phyloP scores from a whole-genome alignment of 169 alveolate genomes.

The Cryptosporidium sp. region DNA sequence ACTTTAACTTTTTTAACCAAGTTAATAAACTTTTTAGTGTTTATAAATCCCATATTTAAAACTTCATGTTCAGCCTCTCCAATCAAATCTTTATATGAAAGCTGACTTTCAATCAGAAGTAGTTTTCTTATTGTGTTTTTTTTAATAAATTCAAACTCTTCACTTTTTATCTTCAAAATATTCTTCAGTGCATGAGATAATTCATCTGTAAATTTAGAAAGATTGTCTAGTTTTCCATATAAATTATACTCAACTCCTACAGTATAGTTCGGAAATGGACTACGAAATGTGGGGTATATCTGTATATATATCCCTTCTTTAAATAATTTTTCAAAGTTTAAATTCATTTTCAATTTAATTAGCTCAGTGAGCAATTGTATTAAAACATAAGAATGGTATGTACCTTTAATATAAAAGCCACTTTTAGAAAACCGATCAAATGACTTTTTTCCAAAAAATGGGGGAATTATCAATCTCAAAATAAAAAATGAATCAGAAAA shows the following conservation, averaged over 20 bases:
- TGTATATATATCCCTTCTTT: not conserved
- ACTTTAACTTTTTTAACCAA: not conserved
- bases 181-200: constrained; percentile 6
- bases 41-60: constrained; percentile 2
- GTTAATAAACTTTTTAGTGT: not conserved
- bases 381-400: constrained; percentile 8
- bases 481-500: constrained; percentile 1
- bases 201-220: constrained; percentile 4
- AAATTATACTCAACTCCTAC: constrained; percentile 36
- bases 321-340: not conserved
- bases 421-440: not conserved
- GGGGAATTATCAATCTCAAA: constrained; percentile 22
- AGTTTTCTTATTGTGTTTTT: not conserved
- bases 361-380: constrained; percentile 3
- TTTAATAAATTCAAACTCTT: constrained; percentile 6
- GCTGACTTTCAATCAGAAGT: not conserved
- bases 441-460: constrained; percentile 40
- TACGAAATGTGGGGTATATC: constrained; percentile 42
- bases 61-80: not conserved
- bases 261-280: constrained; percentile 19
- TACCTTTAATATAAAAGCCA: not conserved
- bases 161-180: not conserved
- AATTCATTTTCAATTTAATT: not conserved
- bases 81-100: not conserved
- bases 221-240: not conserved